These are phyloP conservation scores for Nigrograna mackinnonii DNA, from an alignment of 2,329 filamentous ascomycete species.

Conservation along the genomic window DNA sequence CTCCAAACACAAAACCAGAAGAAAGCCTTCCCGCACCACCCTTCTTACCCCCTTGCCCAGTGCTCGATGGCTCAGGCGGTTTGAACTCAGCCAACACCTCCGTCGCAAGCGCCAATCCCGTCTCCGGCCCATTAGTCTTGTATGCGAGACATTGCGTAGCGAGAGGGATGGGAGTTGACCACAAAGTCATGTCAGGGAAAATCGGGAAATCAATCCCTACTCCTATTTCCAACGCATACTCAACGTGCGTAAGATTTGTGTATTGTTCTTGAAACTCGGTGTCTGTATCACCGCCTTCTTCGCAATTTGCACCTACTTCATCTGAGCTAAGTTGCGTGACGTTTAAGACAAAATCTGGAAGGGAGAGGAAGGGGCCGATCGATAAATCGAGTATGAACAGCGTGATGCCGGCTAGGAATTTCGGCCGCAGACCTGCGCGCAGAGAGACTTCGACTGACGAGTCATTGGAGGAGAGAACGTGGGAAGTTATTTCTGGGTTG, in stretches of 20 bases:
- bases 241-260: slow-evolving; percentile 5
- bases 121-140: background rate
- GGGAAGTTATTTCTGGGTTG: slow-evolving; percentile 2
- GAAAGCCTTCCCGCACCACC: no score
- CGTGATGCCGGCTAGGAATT: background rate
- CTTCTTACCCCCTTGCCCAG: no score
- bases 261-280: slow-evolving; percentile 1
- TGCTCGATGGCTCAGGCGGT: no score
- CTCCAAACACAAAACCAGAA: no score
- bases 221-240: slow-evolving; percentile 4
- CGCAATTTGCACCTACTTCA: slow-evolving; percentile 4
- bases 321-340: slow-evolving; percentile 1
- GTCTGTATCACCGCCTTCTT: slow-evolving; percentile 2
- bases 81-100: no score
- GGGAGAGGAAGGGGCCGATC: slow-evolving; percentile 2
- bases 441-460: background rate
- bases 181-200: background rate
- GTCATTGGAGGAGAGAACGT: slow-evolving; percentile 2
- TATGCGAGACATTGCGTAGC: slow-evolving; percentile 1
- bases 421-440: background rate
- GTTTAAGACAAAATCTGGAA: slow-evolving; percentile 3
- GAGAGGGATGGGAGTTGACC: background rate
- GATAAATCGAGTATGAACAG: background rate
- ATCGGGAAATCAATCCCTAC: background rate
- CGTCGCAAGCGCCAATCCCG: background rate